phyloP scores from a whole-genome alignment of 805 yeast genomes.

The Candida boidinii region DNA sequence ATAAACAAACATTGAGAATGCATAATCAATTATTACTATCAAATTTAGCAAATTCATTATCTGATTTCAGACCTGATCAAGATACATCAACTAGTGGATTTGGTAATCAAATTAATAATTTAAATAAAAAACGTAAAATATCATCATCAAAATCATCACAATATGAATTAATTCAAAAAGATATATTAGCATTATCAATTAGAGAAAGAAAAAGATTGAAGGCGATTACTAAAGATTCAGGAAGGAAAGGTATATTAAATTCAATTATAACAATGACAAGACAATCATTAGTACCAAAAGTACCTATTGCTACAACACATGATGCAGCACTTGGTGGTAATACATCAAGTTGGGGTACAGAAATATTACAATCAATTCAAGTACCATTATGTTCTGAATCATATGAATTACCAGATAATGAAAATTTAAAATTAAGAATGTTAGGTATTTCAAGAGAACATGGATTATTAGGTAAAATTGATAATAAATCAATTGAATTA shows the following conservation, averaged over 20 bases:
- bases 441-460: conserved; percentile 81
- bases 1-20: conserved; percentile 40
- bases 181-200: conserved; percentile 77
- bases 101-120: conserved; percentile 23
- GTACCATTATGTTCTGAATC: conserved; percentile 72
- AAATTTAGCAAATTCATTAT: conserved; percentile 74
- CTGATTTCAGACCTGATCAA: conserved; percentile 67
- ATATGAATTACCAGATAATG: conserved; percentile 77
- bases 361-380: conserved; percentile 76
- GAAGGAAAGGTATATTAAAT: conserved; percentile 65
- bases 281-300: conserved; percentile 70
- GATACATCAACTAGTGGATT: conserved; percentile 38
- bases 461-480: conserved; percentile 78
- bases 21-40: conserved; percentile 82
- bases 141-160: conserved; percentile 54
- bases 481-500: conserved; percentile 69
- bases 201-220: conserved; percentile 81
- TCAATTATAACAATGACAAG: conserved; percentile 63
- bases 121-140: conserved; percentile 35
- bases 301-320: conserved; percentile 61
- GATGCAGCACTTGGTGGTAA: conserved; percentile 26
- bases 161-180: conserved; percentile 74
- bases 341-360: conserved; percentile 84
- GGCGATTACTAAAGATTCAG: conserved; percentile 73
- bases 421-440: conserved; percentile 57